Conservation (phyloP, 495 filamentous ascomycete species). For the Opeltia flavorubescens region DNA sequence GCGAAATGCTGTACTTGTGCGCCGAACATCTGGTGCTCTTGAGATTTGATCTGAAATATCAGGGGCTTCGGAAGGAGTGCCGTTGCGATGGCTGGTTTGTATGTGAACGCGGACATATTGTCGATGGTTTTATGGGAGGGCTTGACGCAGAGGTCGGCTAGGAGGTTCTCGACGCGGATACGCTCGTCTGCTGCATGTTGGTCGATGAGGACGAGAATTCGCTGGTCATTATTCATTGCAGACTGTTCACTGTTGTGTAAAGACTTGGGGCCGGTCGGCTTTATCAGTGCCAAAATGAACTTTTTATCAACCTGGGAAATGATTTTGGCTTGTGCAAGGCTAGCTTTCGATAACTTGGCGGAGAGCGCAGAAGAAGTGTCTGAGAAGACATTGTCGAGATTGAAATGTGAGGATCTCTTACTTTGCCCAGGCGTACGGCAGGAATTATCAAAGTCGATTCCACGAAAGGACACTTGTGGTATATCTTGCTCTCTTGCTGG, state of each 20-base stretch:
- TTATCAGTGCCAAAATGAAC: constrained; percentile 62
- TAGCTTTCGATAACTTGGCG: constrained; percentile 51
- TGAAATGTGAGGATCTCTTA: constrained; percentile 12
- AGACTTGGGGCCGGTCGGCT: neutral
- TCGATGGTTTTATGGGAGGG: constrained; percentile 2
- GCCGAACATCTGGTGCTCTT: constrained; percentile 43
- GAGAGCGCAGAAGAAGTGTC: constrained; percentile 13
- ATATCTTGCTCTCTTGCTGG: constrained; percentile 35
- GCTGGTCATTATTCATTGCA: too few species aligned
- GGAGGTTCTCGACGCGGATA: constrained; percentile 60
- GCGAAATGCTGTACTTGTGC: constrained; percentile 41
- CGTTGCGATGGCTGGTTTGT: constrained; percentile 13
- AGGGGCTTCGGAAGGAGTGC: constrained; percentile 35
- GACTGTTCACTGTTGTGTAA: neutral
- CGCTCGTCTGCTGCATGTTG: constrained; percentile 94
- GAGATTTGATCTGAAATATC: constrained; percentile 41
- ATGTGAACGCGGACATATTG: constrained; percentile 14
- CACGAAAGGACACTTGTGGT: constrained; percentile 21
- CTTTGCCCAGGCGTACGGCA: constrained; percentile 5
- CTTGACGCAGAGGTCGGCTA: constrained; percentile 33
- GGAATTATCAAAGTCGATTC: constrained; percentile 11
- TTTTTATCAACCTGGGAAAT: constrained; percentile 81
- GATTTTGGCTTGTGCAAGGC: constrained; percentile 47
- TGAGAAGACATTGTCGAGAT: constrained; percentile 17
- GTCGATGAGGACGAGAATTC: constrained; percentile 62